Conservation (phyloP, 495 filamentous ascomycete genomes). For the Podospora australis region DNA sequence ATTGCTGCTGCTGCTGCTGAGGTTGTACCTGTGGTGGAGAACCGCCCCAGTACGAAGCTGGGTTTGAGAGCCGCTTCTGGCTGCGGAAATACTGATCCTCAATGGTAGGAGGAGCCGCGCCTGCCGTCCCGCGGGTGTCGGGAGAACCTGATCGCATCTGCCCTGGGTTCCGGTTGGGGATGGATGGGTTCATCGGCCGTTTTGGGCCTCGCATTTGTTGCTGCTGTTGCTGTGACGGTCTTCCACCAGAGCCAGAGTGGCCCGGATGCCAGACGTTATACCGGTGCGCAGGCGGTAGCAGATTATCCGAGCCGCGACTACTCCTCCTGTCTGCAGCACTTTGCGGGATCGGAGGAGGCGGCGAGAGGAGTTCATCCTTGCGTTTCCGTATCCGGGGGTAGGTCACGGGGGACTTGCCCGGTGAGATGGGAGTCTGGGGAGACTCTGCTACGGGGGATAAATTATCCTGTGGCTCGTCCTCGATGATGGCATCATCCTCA, state of each 20-base stretch:
- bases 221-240: not conserved
- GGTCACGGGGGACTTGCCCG: constrained; percentile 32
- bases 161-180: constrained; percentile 19
- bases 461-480: constrained; percentile 18
- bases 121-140: constrained; percentile 10
- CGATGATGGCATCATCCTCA: constrained; percentile 18
- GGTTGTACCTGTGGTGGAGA: not conserved
- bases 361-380: not conserved
- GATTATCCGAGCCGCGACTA: constrained; percentile 12
- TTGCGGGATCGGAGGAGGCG: not conserved
- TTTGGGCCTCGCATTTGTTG: not conserved
- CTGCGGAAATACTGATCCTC: constrained; percentile 13
- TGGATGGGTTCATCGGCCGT: constrained; percentile 16
- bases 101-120: not conserved
- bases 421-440: constrained; percentile 23
- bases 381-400: constrained; percentile 37
- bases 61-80: constrained; percentile 11
- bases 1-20: constrained; percentile 3
- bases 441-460: constrained; percentile 43
- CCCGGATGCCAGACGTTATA: constrained; percentile 28
- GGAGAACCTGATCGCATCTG: constrained; percentile 25
- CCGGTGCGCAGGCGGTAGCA: constrained; percentile 25
- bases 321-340: not conserved
- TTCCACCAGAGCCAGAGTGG: constrained; percentile 26
- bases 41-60: constrained; percentile 15